Base-by-base conservation (phyloP, 805 yeast species). In the Ogataea wickerhamii region DNA sequence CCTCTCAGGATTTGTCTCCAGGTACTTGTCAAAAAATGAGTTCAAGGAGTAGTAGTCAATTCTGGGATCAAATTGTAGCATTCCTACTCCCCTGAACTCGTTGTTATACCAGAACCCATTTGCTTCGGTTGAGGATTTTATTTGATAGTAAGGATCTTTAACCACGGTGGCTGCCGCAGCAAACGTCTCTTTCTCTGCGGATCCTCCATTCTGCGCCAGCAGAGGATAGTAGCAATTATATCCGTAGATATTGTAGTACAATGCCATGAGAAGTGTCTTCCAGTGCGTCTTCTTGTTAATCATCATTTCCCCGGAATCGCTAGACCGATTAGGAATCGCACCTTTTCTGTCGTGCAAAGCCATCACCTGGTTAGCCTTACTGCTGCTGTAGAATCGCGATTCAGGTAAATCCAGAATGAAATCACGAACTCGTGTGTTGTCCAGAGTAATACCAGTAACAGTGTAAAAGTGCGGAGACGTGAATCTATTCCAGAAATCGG, bases 401-500 rank as follows among this genome's bases (percentile, higher is more conserved):
- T 49, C 47, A 3, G 60, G 57, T 28, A 58, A 38, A 13, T 47
- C 49, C 14, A 56, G 25, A 10, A 52, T 41, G 16, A 55, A 55
- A 10, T 68, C 64, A 14, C 68, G 64, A 1, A 60, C 51, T 19
- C 60, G 61, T 6, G 48, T 52, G 48, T 57, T 61, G 28, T 57
- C 66, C 6, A 68, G 53, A 19, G 53, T 56, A 8, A 71, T 56
- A 1, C 74, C 80, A 0, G 82, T 80, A 44, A 84, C 74, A 14
- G 74, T 68, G 57, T 82, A 87, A 52, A 74, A 81, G 22, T 64
- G 62, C 5, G 95, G 94, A 2, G 84, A 73, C 3, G 88, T 83
- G 6, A 81, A 74, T 46, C 95, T 70, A 53, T 75, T 73, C 88
- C 93, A 84, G 56, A 78, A 84, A 60, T 85, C 95, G 4, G 91